Percentiles rank a stretch among this genome's conserved stretches.
Evolutionary conservation across 2,329 filamentous ascomycete species (phyloP).

Genomic region (Neocatenulostroma microsporum): DNA sequence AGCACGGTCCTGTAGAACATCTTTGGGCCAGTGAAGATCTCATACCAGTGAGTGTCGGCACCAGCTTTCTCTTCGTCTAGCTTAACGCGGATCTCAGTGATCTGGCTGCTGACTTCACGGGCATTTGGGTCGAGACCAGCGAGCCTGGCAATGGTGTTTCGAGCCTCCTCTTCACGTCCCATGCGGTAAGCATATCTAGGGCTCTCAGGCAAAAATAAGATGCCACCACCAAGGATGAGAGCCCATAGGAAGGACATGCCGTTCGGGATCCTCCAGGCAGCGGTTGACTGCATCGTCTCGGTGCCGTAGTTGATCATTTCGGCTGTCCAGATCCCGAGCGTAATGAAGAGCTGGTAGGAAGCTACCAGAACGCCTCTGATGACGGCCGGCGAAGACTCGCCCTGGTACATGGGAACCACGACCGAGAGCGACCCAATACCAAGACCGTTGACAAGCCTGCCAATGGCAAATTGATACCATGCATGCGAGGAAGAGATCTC

Average conservation of each 20-base stretch:
- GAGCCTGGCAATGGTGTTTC: constrained; percentile 44
- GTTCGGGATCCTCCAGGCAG: constrained; percentile 58
- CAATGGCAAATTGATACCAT: constrained; percentile 60
- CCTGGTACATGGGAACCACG: constrained; percentile 61
- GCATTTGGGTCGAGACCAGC: constrained; percentile 51
- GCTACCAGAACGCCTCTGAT: constrained; percentile 57
- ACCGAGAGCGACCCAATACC: constrained; percentile 59
- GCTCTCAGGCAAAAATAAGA: constrained; percentile 49
- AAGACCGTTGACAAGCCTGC: constrained; percentile 57
- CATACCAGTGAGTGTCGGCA: constrained; percentile 52
- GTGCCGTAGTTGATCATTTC: constrained; percentile 54
- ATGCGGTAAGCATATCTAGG: constrained; percentile 52
- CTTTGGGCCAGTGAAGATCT: constrained; percentile 57
- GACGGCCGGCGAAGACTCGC: constrained; percentile 55
- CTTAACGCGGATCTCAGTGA: constrained; percentile 50
- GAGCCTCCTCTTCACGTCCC: constrained; percentile 45
- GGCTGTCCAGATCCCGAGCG: constrained; percentile 54
- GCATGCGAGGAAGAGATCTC: constrained; percentile 46
- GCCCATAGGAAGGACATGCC: constrained; percentile 52
- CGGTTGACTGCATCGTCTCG: constrained; percentile 38
- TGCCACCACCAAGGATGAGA: constrained; percentile 47
- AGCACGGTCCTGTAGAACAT: constrained; percentile 59
- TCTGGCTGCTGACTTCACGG: constrained; percentile 44
- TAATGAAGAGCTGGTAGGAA: constrained; percentile 62
- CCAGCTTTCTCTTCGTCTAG: constrained; percentile 45